phyloP scores from a whole-genome alignment of 148 eudicot genomes.

The Rhododendron henanense region DNA sequence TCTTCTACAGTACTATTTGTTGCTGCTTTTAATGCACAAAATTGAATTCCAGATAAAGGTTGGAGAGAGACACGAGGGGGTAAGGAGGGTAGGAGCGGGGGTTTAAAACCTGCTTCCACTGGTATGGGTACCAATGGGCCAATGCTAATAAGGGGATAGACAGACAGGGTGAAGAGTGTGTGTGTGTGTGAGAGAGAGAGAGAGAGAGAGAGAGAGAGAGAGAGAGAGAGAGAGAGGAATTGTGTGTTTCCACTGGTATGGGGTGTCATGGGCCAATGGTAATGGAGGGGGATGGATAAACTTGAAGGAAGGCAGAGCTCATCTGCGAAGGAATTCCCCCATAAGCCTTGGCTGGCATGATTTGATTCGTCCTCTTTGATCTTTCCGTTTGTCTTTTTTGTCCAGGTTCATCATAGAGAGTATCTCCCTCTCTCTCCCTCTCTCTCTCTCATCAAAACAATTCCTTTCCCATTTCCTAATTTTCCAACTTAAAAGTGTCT shows the following conservation, averaged over 20 bases:
- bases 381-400: conserved; percentile 9
- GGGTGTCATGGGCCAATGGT: conserved; percentile 17
- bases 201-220: neutral
- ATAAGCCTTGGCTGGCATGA: conserved; percentile 12
- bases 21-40: neutral
- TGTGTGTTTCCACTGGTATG: conserved; percentile 15
- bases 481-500: conserved; percentile 9
- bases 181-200: neutral
- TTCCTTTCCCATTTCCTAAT: neutral
- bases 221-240: neutral
- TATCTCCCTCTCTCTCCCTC: neutral
- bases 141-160: neutral
- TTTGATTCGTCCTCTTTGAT: conserved; percentile 17
- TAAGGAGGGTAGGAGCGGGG: neutral
- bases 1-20: neutral
- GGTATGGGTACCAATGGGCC: conserved; percentile 1
- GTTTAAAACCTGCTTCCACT: neutral
- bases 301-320: conserved; percentile 6
- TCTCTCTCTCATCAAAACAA: neutral
- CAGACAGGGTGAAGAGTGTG: neutral
- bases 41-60: neutral
- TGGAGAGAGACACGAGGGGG: neutral
- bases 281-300: conserved; percentile 29
- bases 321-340: conserved; percentile 7
- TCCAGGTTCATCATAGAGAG: conserved; percentile 12